Percentiles rank a stretch among this genome's conserved stretches.
phyloP scores from a whole-genome alignment of 2,329 filamentous ascomycete species.

The Hypoxylon sp. region DNA sequence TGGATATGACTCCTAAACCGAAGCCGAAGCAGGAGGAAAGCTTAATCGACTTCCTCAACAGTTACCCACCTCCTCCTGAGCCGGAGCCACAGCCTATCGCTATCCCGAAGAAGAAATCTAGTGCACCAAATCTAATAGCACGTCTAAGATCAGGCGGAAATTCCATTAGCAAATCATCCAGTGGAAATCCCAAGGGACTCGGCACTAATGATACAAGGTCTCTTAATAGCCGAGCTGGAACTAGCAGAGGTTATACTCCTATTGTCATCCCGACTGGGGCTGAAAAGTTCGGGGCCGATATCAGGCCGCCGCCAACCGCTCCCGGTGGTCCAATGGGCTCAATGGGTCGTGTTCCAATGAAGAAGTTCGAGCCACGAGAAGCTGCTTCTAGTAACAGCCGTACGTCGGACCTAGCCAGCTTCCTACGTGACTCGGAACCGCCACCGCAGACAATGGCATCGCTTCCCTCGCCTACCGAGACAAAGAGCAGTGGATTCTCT shows the following conservation, averaged over 20 bases:
- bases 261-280: constrained; percentile 65
- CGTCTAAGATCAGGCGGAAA: constrained; percentile 63
- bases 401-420: constrained; percentile 80
- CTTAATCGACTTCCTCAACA: constrained; percentile 80
- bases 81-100: constrained; percentile 57
- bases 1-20: constrained; percentile 63
- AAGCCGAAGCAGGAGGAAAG: constrained; percentile 72
- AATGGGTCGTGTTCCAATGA: constrained; percentile 65
- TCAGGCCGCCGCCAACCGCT: constrained; percentile 36
- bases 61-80: constrained; percentile 74
- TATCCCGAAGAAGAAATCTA: constrained; percentile 74
- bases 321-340: constrained; percentile 51
- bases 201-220: constrained; percentile 56
- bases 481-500: constrained; percentile 60
- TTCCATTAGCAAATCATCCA: constrained; percentile 51
- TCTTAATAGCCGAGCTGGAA: constrained; percentile 59
- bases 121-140: constrained; percentile 73
- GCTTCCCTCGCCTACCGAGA: constrained; percentile 51
- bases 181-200: constrained; percentile 47
- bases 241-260: constrained; percentile 63
- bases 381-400: constrained; percentile 60
- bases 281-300: constrained; percentile 58
- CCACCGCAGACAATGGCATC: constrained; percentile 60
- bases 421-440: constrained; percentile 78
- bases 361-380: constrained; percentile 71